Evolutionary conservation across 2,329 filamentous ascomycete species (phyloP).

Genomic region (Colletotrichum orchidophilum): DNA sequence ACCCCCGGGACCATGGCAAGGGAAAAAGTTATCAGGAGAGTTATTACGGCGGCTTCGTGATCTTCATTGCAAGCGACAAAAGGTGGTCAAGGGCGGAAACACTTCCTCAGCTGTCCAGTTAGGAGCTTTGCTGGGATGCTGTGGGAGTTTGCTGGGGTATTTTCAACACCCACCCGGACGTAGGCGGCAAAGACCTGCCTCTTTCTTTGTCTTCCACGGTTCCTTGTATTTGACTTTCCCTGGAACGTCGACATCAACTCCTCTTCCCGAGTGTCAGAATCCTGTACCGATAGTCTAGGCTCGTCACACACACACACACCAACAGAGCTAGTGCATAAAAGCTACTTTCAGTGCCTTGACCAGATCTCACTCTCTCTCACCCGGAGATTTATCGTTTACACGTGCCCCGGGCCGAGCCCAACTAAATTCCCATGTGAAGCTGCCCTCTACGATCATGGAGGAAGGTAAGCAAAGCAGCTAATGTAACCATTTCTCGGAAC

Average conservation of each 20-base stretch:
- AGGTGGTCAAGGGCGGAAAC: neutral
- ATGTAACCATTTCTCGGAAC: slow-evolving; percentile 2
- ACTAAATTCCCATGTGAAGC: neutral
- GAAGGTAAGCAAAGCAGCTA: neutral
- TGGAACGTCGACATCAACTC: neutral
- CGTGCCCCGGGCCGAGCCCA: neutral
- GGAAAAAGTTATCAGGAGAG: neutral
- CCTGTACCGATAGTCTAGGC: slow-evolving; percentile 2
- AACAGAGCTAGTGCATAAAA: neutral
- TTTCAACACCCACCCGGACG: neutral
- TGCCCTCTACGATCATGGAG: neutral
- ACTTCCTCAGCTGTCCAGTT: neutral
- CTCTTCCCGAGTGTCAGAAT: neutral
- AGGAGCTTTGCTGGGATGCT: neutral
- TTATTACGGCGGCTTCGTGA: neutral
- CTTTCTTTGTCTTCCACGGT: neutral
- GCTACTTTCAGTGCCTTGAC: neutral
- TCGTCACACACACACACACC: neutral
- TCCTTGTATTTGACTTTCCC: neutral
- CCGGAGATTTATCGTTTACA: neutral
- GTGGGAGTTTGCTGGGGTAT: neutral
- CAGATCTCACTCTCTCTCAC: neutral
- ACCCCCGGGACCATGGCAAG: neutral
- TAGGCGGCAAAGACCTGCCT: neutral
- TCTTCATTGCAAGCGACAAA: neutral